phyloP scores from a whole-genome alignment of 2,329 filamentous ascomycete species.

The Scolecobasidium constrictum region DNA sequence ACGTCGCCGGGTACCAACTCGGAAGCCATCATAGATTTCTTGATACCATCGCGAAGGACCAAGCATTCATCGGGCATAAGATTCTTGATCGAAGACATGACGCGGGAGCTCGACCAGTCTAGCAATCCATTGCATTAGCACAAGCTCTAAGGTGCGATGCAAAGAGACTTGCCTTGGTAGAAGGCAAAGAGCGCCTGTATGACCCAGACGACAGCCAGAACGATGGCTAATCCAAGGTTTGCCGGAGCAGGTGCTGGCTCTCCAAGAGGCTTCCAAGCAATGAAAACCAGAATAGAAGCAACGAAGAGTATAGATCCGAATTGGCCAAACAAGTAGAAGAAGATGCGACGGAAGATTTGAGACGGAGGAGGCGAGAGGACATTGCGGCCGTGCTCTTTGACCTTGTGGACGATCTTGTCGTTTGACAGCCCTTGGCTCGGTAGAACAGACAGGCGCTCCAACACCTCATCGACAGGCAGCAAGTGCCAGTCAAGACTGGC shows the following conservation, averaged over 20 bases:
- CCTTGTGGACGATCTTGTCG: slow-evolving; percentile 44
- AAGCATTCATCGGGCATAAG: slow-evolving; percentile 69
- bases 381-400: slow-evolving; percentile 55
- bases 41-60: slow-evolving; percentile 48
- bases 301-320: slow-evolving; percentile 62
- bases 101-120: slow-evolving; percentile 65
- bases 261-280: slow-evolving; percentile 67
- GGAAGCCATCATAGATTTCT: slow-evolving; percentile 37
- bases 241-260: slow-evolving; percentile 59
- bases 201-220: slow-evolving; percentile 59
- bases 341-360: slow-evolving; percentile 43
- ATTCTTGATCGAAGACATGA: slow-evolving; percentile 69
- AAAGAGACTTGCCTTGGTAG: slow-evolving; percentile 27
- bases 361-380: slow-evolving; percentile 55
- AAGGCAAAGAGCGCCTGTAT: slow-evolving; percentile 46
- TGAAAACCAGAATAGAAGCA: slow-evolving; percentile 60
- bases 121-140: too few species aligned
- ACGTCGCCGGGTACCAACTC: slow-evolving; percentile 58
- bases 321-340: slow-evolving; percentile 66
- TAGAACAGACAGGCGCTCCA: slow-evolving; percentile 47
- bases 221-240: slow-evolving; percentile 63
- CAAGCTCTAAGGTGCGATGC: slow-evolving; percentile 38
- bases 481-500: slow-evolving; percentile 59
- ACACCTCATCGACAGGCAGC: slow-evolving; percentile 46
- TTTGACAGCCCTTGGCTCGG: slow-evolving; percentile 46